A percentile compares a stretch with the other conserved stretches of the same genome.
These are phyloP conservation scores for Tylopilus sp. DNA, from an alignment of 768 basidiomycete genomes.

Conservation along the genomic window DNA sequence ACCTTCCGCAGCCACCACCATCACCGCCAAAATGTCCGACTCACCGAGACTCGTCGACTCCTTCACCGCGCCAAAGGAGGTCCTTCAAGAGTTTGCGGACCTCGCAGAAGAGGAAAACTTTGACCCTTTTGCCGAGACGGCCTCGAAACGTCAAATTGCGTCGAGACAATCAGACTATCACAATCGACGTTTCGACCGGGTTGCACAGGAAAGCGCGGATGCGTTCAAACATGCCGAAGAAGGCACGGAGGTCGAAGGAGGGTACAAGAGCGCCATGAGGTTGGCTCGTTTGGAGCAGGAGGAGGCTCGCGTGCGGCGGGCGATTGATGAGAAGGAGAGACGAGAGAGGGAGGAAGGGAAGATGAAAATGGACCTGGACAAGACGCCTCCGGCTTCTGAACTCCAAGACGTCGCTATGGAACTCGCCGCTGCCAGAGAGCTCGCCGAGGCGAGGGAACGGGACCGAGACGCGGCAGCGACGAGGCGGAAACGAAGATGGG, in stretches of 20 bases:
- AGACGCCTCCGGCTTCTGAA: constrained; percentile 83
- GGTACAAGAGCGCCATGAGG: constrained; percentile 97
- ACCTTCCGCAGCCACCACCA: constrained; percentile 20
- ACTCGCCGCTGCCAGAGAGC: constrained; percentile 47
- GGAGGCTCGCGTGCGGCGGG: constrained; percentile 76
- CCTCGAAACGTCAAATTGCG: constrained; percentile 90
- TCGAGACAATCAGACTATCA: constrained; percentile 94
- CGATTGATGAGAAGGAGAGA: constrained; percentile 87
- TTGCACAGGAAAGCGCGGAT: constrained; percentile 77
- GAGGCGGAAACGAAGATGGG: constrained; percentile 83
- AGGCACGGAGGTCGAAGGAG: constrained; percentile 71
- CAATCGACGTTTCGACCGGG: constrained; percentile 82
- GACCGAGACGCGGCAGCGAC: constrained; percentile 42
- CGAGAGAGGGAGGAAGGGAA: constrained; percentile 66
- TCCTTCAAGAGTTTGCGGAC: constrained; percentile 90
- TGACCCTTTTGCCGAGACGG: constrained; percentile 91
- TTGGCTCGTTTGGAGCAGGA: constrained; percentile 88
- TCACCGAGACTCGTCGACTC: constrained; percentile 82
- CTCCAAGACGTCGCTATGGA: constrained; percentile 70
- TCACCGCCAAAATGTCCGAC: constrained; percentile 45
- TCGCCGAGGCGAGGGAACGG: constrained; percentile 36
- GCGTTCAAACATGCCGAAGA: constrained; percentile 69
- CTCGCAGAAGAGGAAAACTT: constrained; percentile 91
- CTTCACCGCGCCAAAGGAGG: constrained; percentile 89
- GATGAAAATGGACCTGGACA: constrained; percentile 86